Conservation (phyloP, 2,329 filamentous ascomycete species). For the Colletotrichum ledebouriae region DNA sequence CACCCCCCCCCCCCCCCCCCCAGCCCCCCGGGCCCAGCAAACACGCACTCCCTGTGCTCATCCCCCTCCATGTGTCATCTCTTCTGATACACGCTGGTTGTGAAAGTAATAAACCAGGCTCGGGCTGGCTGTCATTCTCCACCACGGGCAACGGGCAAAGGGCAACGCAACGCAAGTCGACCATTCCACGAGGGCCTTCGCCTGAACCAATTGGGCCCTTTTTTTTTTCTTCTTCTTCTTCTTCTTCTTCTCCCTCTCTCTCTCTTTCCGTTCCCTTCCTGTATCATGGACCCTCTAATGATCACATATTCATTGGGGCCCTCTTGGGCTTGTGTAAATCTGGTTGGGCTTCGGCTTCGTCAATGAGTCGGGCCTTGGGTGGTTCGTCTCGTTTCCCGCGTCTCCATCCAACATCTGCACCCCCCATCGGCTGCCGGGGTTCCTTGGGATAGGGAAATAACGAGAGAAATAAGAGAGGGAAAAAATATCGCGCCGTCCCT, state of each 20-base stretch:
- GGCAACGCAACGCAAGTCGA: conserved; percentile 30
- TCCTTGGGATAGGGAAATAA: conserved; percentile 33
- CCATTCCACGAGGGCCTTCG: conserved; percentile 47
- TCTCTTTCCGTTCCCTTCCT: conserved; percentile 1
- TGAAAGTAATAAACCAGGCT: conserved; percentile 60
- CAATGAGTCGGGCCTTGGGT: conserved; percentile 21
- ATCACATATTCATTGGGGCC: neutral
- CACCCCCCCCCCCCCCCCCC: neutral
- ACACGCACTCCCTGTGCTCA: conserved; percentile 28
- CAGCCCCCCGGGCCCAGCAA: conserved; percentile 6
- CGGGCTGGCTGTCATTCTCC: conserved; percentile 53
- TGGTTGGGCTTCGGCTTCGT: conserved; percentile 22
- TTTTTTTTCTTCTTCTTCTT: too few relatives aligned
- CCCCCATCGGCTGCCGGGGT: conserved; percentile 17
- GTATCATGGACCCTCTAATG: neutral
- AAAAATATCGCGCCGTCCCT: conserved; percentile 8
- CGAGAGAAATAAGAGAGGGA: conserved; percentile 8
- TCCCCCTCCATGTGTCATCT: conserved; percentile 48
- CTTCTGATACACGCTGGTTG: conserved; percentile 60
- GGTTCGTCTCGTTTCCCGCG: conserved; percentile 37
- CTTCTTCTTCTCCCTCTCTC: conserved; percentile 39
- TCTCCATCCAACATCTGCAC: conserved; percentile 28
- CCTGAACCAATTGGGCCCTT: too few relatives aligned
- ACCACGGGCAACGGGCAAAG: conserved; percentile 48
- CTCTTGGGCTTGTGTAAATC: neutral